These are phyloP conservation scores for Dryadomyces quercivorus DNA, from an alignment of 2,329 filamentous ascomycete genomes.

Conservation along the genomic window DNA sequence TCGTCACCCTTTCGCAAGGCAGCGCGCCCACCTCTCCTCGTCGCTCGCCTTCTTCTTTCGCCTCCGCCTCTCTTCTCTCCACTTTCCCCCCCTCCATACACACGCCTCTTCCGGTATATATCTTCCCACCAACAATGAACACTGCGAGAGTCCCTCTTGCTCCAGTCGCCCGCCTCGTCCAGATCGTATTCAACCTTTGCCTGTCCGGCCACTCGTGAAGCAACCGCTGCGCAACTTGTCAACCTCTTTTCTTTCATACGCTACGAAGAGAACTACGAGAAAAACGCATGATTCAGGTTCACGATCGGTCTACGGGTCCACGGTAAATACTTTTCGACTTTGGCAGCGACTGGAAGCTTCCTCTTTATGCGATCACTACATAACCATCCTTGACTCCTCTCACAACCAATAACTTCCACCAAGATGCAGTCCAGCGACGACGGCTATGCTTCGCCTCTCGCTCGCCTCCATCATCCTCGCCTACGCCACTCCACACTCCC, in stretches of 20 bases:
- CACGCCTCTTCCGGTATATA: slow-evolving; percentile 12
- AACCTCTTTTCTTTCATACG: slow-evolving; percentile 23
- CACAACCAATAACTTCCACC: slow-evolving; percentile 14
- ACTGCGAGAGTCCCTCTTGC: slow-evolving; percentile 36
- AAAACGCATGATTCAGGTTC: slow-evolving; percentile 10
- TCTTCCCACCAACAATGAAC: slow-evolving; percentile 40
- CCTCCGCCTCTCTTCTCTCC: slow-evolving; percentile 6
- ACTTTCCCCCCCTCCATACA: slow-evolving; percentile 3
- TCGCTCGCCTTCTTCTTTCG: not conserved
- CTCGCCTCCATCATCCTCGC: slow-evolving; percentile 19
- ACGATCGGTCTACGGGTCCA: slow-evolving; percentile 12
- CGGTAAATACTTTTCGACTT: slow-evolving; percentile 10
- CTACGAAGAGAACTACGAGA: slow-evolving; percentile 8
- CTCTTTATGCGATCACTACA: not conserved
- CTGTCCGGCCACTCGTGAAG: slow-evolving; percentile 46
- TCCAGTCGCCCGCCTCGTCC: slow-evolving; percentile 53
- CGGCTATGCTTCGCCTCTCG: slow-evolving; percentile 39
- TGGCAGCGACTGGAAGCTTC: slow-evolving; percentile 13
- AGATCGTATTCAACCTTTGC: slow-evolving; percentile 28
- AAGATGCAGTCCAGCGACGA: slow-evolving; percentile 48
- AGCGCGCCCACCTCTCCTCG: not conserved
- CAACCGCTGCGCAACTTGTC: slow-evolving; percentile 22
- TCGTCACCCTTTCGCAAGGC: not conserved
- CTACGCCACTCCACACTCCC: slow-evolving; percentile 34
- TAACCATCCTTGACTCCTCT: not conserved